Conservation (phyloP, 1,284 basidiomycete genomes). For the Athelia sp. region DNA sequence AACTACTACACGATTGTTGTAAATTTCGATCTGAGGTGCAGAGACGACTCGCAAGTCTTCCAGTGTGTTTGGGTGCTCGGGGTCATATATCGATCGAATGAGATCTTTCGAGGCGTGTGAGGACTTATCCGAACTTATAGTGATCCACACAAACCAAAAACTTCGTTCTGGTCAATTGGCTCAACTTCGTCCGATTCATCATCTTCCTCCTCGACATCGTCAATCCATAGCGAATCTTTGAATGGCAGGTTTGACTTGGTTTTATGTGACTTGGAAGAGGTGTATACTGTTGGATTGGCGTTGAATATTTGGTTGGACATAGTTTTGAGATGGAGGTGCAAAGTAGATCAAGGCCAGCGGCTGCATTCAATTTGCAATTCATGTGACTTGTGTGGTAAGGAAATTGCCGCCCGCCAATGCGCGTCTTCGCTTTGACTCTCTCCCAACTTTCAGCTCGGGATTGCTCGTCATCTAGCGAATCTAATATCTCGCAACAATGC, state of each 20-base stretch:
- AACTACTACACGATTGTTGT: constrained; percentile 71
- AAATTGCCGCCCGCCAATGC: constrained; percentile 11
- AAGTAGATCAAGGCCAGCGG: too few species aligned
- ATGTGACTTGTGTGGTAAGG: too few species aligned
- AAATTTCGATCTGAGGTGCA: constrained; percentile 78
- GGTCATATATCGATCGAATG: constrained; percentile 90
- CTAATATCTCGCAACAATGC: constrained; percentile 19
- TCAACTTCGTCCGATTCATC: constrained; percentile 41
- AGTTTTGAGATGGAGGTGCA: not conserved
- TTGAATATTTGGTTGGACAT: constrained; percentile 58
- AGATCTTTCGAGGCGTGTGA: constrained; percentile 53
- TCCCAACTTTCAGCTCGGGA: not conserved
- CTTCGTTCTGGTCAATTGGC: constrained; percentile 65
- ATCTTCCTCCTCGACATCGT: constrained; percentile 28
- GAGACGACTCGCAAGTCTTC: constrained; percentile 97
- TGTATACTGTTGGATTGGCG: constrained; percentile 57
- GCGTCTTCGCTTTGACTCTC: constrained; percentile 3
- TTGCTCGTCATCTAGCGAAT: not conserved
- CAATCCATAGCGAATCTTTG: constrained; percentile 46
- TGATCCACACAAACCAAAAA: constrained; percentile 48
- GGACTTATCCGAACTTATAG: not conserved
- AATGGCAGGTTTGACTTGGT: constrained; percentile 13
- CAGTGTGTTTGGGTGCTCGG: constrained; percentile 95
- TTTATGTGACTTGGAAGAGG: constrained; percentile 34
- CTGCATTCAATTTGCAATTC: too few species aligned